A percentile compares a stretch with the other conserved stretches of the same genome.
Evolutionary conservation across 805 yeast species (phyloP).

Genomic region (Lipomyces spencermartinsiae): DNA sequence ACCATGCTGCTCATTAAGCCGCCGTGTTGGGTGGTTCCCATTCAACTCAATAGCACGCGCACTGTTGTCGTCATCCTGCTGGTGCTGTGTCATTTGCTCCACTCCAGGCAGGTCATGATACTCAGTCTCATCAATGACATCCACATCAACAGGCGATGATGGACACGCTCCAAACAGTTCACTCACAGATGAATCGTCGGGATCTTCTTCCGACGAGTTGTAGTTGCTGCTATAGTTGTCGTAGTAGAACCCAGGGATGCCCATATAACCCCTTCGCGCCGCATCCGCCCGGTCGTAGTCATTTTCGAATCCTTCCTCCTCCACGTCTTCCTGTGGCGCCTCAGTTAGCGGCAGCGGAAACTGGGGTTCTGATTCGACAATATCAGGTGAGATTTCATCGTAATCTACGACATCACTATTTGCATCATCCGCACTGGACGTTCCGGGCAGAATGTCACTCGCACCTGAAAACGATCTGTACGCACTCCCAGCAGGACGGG

Average conservation of each 20-base stretch:
- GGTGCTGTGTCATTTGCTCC: neutral
- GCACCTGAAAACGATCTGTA: conserved; percentile 29
- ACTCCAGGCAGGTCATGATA: neutral
- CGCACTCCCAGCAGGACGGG: conserved; percentile 24
- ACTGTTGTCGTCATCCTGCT: neutral
- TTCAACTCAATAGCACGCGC: conserved; percentile 22
- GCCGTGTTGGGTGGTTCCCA: conserved; percentile 16
- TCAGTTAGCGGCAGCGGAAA: neutral
- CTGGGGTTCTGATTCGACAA: neutral
- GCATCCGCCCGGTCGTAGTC: neutral
- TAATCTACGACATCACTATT: conserved; percentile 18
- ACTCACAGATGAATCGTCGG: conserved; percentile 28
- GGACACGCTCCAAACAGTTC: conserved; percentile 9
- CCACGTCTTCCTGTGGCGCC: neutral
- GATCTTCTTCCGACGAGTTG: conserved; percentile 37
- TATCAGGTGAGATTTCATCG: conserved; percentile 10
- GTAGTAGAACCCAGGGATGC: conserved; percentile 32
- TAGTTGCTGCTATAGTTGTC: conserved; percentile 24
- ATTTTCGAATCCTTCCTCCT: neutral
- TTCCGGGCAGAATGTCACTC: conserved; percentile 26
- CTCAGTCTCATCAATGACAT: neutral
- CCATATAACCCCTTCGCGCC: conserved; percentile 13
- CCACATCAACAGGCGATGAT: conserved; percentile 12
- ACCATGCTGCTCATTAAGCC: neutral
- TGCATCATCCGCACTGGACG: conserved; percentile 13